Evolutionary conservation across 2,329 filamentous ascomycete species (phyloP), one percentile per base, ranked within the genome.

Genomic region (Verticillium tricorpus): DNA sequence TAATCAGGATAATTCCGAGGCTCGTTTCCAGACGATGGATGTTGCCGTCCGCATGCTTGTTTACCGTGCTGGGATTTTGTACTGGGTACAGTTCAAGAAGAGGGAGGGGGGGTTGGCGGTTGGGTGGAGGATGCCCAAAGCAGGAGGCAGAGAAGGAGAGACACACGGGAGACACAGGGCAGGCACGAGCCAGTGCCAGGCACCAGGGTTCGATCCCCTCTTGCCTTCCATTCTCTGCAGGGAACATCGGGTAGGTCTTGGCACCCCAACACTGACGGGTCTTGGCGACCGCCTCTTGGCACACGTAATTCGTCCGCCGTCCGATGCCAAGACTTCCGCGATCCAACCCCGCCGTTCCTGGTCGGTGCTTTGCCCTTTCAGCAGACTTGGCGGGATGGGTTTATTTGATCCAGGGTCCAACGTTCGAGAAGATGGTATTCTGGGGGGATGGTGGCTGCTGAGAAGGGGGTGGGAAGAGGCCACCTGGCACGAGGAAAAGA

Each of bases 211-310:
- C 25, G 54, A 32, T 14, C 25, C 15, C 15, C 28, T 31, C 25
- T 31, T 56, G 28, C 22, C 22, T n/a, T 22, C 31, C 22, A 12
- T 31, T 31, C 61, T 59, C 37, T 63, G 64, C 58, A 62, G 66
- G 56, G 61, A 61, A 31, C 17, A 56, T 34, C 54, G 54, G 31
- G 25, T 17, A 56, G 54, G 54, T 31, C 25, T 31, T 31, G 54
- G 54, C 54, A 56, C 17, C 25, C 54, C 54, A 31, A 31, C 28
- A 17, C 25, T 56, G 31, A 56, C 54, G 54, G 54, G 54, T 31
- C 54, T 56, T 56, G 31, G 25, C 54, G 12, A 15, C n/a, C 19
- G 22, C 31, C 25, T 40, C 58, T 59, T 59, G 58, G 58, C 58
- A 34, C 14, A 59, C 58, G 58, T 59, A 59, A 59, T 59, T 59